Evolutionary conservation across 2,329 filamentous ascomycete genomes (phyloP).

Genomic region (Escovopsis sp.): DNA sequence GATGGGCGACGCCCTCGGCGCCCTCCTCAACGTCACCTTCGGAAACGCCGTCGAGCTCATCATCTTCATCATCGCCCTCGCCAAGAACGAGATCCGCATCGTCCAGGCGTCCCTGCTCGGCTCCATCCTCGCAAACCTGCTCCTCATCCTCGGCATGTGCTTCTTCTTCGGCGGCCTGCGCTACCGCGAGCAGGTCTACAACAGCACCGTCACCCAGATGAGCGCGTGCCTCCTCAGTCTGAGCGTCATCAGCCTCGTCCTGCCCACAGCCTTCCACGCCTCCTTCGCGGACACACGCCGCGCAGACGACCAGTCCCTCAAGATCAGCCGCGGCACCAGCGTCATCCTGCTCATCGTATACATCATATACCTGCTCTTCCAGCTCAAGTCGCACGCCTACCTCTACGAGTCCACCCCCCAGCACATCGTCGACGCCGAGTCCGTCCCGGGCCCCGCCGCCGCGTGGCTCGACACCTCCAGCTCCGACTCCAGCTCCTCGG

Average conservation of each 20-base stretch:
- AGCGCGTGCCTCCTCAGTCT: slow-evolving; percentile 83
- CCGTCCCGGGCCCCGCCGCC: slow-evolving; percentile 69
- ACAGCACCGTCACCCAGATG: slow-evolving; percentile 92
- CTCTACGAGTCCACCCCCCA: slow-evolving; percentile 88
- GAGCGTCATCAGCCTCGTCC: slow-evolving; percentile 74
- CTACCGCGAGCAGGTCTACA: slow-evolving; percentile 87
- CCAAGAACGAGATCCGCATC: slow-evolving; percentile 75
- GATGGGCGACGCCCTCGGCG: slow-evolving; percentile 59
- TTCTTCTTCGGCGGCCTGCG: slow-evolving; percentile 78
- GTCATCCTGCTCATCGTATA: slow-evolving; percentile 74
- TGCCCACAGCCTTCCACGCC: slow-evolving; percentile 86
- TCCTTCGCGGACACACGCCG: slow-evolving; percentile 51
- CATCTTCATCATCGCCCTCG: slow-evolving; percentile 67
- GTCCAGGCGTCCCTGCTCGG: slow-evolving; percentile 84
- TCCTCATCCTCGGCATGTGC: slow-evolving; percentile 83
- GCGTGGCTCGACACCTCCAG: slow-evolving; percentile 65
- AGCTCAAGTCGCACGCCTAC: slow-evolving; percentile 83
- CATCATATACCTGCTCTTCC: slow-evolving; percentile 70
- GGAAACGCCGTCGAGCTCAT: slow-evolving; percentile 70
- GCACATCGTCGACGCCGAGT: slow-evolving; percentile 83
- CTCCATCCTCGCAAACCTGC: slow-evolving; percentile 75
- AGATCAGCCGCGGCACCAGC: slow-evolving; percentile 81
- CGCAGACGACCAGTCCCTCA: slow-evolving; percentile 59
- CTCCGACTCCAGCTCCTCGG: slow-evolving; percentile 40
- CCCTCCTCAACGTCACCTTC: slow-evolving; percentile 63